These are phyloP conservation scores for Quercus rubra DNA, from an alignment of 306 rosid genomes.

Conservation along the genomic window DNA sequence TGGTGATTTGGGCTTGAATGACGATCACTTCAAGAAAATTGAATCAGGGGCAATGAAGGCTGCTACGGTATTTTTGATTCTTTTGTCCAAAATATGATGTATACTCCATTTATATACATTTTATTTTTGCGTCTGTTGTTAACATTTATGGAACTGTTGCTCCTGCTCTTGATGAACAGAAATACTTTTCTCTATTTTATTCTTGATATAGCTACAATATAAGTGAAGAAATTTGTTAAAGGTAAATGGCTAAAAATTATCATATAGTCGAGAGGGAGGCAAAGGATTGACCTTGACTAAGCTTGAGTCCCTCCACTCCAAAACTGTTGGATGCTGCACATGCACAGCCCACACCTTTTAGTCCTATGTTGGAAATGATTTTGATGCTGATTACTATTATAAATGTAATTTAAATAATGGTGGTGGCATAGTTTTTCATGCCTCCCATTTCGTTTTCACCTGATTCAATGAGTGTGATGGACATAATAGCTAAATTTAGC, in stretches of 20 bases:
- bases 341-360: background rate
- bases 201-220: background rate
- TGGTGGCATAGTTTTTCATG: too few species aligned
- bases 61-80: conserved; percentile 49
- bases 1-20: conserved; percentile 87
- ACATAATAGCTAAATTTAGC: too few species aligned
- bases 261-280: background rate
- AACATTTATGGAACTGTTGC: background rate
- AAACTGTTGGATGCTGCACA: background rate
- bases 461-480: too few species aligned
- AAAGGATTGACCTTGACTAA: background rate
- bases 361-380: background rate
- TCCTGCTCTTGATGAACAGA: background rate
- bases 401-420: too few species aligned
- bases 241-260: background rate
- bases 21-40: conserved; percentile 83
- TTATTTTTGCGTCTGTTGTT: background rate
- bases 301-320: background rate
- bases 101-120: background rate
- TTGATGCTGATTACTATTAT: background rate
- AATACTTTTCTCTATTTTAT: background rate
- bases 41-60: conserved; percentile 67
- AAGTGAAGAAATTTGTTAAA: background rate
- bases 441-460: too few species aligned
- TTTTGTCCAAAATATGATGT: background rate